These are phyloP conservation scores for Tulasnella sp. DNA, from an alignment of 768 basidiomycete genomes.

Conservation along the genomic window DNA sequence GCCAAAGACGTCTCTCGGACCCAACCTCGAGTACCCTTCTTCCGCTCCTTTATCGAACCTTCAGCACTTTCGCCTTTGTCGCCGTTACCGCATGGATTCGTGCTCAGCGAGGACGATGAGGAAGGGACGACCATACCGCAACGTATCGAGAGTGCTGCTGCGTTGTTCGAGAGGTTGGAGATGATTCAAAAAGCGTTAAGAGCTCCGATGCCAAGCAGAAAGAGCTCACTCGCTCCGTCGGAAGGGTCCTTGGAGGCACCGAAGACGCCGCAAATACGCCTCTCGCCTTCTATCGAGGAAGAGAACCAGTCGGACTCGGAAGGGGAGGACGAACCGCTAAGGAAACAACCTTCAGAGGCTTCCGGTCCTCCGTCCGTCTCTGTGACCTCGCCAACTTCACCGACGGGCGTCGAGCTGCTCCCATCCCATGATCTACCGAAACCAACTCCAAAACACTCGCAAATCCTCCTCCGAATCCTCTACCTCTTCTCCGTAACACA, in stretches of 20 bases:
- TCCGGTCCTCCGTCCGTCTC: slow-evolving; percentile 5
- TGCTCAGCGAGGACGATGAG: neutral
- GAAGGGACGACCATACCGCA: neutral
- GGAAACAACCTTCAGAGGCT: neutral
- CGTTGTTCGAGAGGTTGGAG: slow-evolving; percentile 15
- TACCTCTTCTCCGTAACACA: slow-evolving; percentile 25
- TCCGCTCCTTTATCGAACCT: slow-evolving; percentile 18
- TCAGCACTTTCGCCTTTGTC: neutral
- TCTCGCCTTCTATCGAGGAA: neutral
- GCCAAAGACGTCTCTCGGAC: slow-evolving; percentile 25
- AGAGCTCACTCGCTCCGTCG: neutral
- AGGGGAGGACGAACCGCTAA: neutral
- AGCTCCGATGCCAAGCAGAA: neutral
- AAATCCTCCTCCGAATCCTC: slow-evolving; percentile 25
- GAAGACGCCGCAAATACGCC: slow-evolving; percentile 10
- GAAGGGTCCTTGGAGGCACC: slow-evolving; percentile 9
- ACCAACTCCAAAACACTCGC: slow-evolving; percentile 19
- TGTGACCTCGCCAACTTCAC: slow-evolving; percentile 16
- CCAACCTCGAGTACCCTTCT: slow-evolving; percentile 24
- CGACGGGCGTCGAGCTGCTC: neutral
- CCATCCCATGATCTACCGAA: neutral
- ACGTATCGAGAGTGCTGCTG: slow-evolving; percentile 9
- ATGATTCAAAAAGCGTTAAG: neutral
- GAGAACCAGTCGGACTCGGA: neutral
- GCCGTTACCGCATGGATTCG: slow-evolving; percentile 2